Evolutionary conservation across 1,139 yeast species (phyloP).

Genomic region (Hanseniaspora sp.): DNA sequence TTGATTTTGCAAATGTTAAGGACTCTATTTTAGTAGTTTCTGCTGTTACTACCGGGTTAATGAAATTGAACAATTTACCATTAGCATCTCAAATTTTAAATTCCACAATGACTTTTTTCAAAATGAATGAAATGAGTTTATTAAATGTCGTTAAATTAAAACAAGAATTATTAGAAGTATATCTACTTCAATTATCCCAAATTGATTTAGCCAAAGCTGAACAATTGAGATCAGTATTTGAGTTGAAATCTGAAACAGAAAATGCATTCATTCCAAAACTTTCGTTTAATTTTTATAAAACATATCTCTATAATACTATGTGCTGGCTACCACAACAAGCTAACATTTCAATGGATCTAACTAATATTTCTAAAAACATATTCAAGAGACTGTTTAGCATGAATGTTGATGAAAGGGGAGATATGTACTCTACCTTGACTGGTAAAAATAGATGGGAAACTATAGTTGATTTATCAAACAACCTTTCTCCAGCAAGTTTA

Average conservation of each 20-base stretch:
- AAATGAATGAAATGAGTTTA: neutral
- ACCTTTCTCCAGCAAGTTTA: constrained; percentile 18
- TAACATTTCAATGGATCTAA: neutral
- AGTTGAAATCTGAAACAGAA: constrained; percentile 31
- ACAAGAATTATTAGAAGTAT: constrained; percentile 23
- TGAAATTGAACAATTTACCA: constrained; percentile 39
- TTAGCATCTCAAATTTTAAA: constrained; percentile 50
- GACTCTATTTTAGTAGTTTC: constrained; percentile 2
- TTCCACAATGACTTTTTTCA: constrained; percentile 29
- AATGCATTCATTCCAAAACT: constrained; percentile 31
- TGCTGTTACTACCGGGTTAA: constrained; percentile 37
- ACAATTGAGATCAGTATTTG: constrained; percentile 28
- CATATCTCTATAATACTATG: constrained; percentile 25
- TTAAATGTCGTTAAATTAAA: neutral
- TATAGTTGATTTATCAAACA: constrained; percentile 20
- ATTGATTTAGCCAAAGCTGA: constrained; percentile 27
- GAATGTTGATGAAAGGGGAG: neutral
- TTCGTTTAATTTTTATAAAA: constrained; percentile 31
- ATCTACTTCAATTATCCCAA: constrained; percentile 29
- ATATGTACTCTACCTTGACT: neutral
- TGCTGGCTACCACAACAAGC: constrained; percentile 14
- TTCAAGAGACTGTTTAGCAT: constrained; percentile 14
- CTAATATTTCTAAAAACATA: neutral
- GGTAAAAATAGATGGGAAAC: neutral
- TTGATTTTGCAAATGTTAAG: neutral